A percentile compares a stretch with the other conserved stretches of the same genome.
These are phyloP conservation scores for Zychaea mexicana DNA, from an alignment of 371 early-diverging fungal genomes.

Conservation along the genomic window DNA sequence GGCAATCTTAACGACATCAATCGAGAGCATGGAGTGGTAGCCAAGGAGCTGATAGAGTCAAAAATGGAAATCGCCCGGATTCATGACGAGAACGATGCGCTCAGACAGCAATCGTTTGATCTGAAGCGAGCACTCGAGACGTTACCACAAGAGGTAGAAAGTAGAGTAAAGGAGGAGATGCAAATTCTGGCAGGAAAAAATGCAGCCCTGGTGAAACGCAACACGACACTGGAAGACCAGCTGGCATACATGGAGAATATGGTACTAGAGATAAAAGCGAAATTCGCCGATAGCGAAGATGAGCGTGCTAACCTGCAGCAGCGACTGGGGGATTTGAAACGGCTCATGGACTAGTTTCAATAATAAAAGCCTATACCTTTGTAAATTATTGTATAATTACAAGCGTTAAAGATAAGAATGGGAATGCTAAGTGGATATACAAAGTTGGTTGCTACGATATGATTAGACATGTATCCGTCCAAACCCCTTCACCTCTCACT, in stretches of 20 bases:
- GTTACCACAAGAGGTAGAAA: constrained; percentile 66
- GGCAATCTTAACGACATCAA: constrained; percentile 62
- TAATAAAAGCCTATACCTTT: constrained; percentile 5
- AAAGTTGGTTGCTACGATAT: no score
- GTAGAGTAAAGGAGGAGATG: constrained; percentile 76
- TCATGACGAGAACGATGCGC: constrained; percentile 60
- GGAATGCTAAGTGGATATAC: no score
- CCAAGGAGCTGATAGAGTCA: constrained; percentile 55
- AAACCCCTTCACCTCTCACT: no score
- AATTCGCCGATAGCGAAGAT: constrained; percentile 78
- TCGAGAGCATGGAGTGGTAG: constrained; percentile 69
- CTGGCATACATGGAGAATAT: constrained; percentile 71
- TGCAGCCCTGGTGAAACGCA: constrained; percentile 68
- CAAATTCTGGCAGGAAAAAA: constrained; percentile 83
- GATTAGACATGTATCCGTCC: no score
- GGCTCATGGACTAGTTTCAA: constrained; percentile 4
- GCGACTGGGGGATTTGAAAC: constrained; percentile 62
- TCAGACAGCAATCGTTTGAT: constrained; percentile 61
- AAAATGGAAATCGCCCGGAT: constrained; percentile 64
- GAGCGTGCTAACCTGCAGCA: constrained; percentile 64
- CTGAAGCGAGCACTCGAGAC: constrained; percentile 59
- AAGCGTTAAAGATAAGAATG: no score
- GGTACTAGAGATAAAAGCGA: constrained; percentile 71
- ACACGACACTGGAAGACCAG: constrained; percentile 77
- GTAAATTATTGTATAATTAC: no score